Evolutionary conservation across 305 asterid species (phyloP).

Genomic region (Petunia hybrid): DNA sequence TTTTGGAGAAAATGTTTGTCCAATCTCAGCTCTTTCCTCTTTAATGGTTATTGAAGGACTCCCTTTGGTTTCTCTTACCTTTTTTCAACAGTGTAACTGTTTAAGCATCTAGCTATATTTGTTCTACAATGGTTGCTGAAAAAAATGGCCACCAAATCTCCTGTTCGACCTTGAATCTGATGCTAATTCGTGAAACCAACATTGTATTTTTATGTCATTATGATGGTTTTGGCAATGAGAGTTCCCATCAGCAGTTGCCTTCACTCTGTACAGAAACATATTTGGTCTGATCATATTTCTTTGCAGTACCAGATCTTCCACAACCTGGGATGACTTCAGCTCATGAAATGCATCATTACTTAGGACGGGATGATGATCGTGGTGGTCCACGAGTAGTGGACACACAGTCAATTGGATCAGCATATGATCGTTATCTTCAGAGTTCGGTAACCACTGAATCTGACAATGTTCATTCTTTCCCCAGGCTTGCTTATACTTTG

Average conservation of each 20-base stretch:
- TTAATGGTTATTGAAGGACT: neutral
- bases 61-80: neutral
- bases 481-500: neutral
- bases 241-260: conserved; percentile 10
- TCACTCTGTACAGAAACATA: neutral
- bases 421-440: conserved; percentile 62
- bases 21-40: conserved; percentile 28
- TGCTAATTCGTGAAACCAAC: conserved; percentile 14
- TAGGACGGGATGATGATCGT: conserved; percentile 45
- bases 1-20: neutral
- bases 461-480: conserved; percentile 13
- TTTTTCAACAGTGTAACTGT: neutral
- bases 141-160: neutral
- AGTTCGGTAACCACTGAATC: conserved; percentile 49
- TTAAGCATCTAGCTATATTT: neutral
- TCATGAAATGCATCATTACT: conserved; percentile 45
- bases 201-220: conserved; percentile 8
- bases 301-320: conserved; percentile 38
- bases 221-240: neutral
- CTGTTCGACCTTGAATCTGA: neutral
- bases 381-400: conserved; percentile 49
- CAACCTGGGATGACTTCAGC: conserved; percentile 41
- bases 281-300: conserved; percentile 26
- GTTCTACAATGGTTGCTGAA: conserved; percentile 2
- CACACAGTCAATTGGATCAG: conserved; percentile 53